Base-by-base conservation (phyloP, 495 filamentous ascomycete genomes). In the Articulospora tetracladia region DNA sequence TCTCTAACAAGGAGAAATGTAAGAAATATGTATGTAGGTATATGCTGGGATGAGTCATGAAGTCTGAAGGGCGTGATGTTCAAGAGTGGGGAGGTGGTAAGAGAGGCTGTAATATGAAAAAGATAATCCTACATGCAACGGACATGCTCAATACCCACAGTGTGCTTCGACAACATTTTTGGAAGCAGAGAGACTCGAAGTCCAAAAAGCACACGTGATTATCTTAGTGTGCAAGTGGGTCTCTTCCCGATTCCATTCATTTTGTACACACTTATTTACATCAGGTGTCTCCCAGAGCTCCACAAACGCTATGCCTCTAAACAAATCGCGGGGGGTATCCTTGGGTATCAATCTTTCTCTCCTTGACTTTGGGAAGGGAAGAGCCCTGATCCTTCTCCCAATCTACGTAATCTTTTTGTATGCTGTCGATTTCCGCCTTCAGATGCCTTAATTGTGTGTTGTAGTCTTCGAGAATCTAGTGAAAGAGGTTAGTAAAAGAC, bases 401-500 rank as follows among this genome's bases (percentile, higher is more conserved):
- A 57, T 88, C 88, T 4, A 83, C 82, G 66, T 90, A 94, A 54
- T 95, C 90, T 66, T 84, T 88, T 70, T 85, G 83, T 60, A 95
- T 84, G 55, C 87, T 78, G 63, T 85, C 86, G 26, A 98, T 69
- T 69, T 96, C 88, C 70, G 88, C 88, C 66, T 87, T 90, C 55
- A 99, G 78, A 71, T 93, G 88, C 65, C 86, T 77, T 13, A 99
- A 80, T 72, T 98, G 95, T 60, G 85, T 85, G 63, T 91, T 90
- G 70, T 96, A 98, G 66, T 93, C 91, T 64, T 90, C 86, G 55
- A 99, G 74, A 54, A 98, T 89, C 94, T 97, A 63, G n/a, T n/a
- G 12, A 20, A 32, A 20, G 23, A 2, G 15, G 58, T 76, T 67
- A 76, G 70, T 54, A 55, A 39, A 28, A n/a, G 62, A 47, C 53